phyloP scores from a whole-genome alignment of 1,284 basidiomycete genomes.

The Fomitopsis palustris region DNA sequence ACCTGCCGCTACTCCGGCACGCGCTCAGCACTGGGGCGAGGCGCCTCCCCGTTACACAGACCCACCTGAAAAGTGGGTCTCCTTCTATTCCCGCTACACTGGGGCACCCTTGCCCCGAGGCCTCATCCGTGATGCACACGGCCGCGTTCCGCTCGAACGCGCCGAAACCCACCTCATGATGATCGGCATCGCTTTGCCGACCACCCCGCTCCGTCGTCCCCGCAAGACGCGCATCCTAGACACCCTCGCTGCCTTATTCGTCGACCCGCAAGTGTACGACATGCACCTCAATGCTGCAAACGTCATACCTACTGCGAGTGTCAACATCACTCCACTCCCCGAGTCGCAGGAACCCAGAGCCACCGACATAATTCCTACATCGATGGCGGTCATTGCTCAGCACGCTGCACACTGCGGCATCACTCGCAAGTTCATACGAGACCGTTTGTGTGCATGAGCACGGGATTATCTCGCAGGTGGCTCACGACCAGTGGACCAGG shows the following conservation, averaged over 20 bases:
- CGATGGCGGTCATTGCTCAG: not conserved
- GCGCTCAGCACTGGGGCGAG: too few species aligned
- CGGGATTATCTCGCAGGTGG: not conserved
- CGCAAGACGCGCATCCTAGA: not conserved
- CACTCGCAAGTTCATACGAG: not conserved
- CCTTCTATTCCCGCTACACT: not conserved
- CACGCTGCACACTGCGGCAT: not conserved
- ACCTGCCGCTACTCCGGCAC: too few species aligned
- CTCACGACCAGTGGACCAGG: not conserved
- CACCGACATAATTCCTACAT: not conserved
- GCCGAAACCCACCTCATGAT: not conserved
- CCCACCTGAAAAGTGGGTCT: not conserved
- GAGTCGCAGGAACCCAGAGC: not conserved
- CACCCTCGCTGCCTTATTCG: not conserved
- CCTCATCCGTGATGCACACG: not conserved
- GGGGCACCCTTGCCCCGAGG: not conserved
- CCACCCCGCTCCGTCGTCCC: not conserved
- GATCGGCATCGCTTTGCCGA: not conserved
- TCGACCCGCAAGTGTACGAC: not conserved
- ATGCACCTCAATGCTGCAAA: not conserved
- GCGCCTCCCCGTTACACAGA: not conserved
- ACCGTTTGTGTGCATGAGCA: not conserved
- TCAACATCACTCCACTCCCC: not conserved
- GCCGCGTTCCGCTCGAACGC: not conserved
- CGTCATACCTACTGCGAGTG: not conserved